phyloP scores from a whole-genome alignment of 2,329 filamentous ascomycete genomes.

The Helminthosporium solani region DNA sequence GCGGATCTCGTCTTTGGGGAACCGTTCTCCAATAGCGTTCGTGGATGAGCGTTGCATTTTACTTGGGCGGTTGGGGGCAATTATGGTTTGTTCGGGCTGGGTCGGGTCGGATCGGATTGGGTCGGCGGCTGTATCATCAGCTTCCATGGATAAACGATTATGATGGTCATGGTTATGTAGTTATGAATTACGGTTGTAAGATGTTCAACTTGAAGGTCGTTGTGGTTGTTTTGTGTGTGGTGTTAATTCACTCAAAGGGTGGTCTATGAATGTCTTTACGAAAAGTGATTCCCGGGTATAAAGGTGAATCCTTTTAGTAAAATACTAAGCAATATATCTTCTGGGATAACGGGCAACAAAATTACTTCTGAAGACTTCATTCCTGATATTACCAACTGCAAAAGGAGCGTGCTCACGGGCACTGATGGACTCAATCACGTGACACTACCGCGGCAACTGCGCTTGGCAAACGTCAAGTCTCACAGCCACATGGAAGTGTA shows the following conservation, averaged over 20 bases:
- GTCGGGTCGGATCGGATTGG: neutral
- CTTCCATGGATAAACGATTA: conserved; percentile 3
- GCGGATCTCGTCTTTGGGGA: neutral
- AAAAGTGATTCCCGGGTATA: too few relatives aligned
- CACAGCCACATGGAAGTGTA: neutral
- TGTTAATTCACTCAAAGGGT: too few relatives aligned
- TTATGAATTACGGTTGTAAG: conserved; percentile 34
- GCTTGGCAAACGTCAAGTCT: conserved; percentile 1
- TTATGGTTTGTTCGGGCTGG: neutral
- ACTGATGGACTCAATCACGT: neutral
- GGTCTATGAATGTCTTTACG: too few relatives aligned
- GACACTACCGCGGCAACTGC: neutral
- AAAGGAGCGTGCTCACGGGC: too few relatives aligned
- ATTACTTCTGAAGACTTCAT: too few relatives aligned
- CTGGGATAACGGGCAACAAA: too few relatives aligned
- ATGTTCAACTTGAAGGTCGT: conserved; percentile 3
- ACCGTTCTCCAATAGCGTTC: too few relatives aligned
- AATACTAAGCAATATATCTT: too few relatives aligned
- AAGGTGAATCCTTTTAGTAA: too few relatives aligned
- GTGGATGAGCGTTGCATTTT: too few relatives aligned
- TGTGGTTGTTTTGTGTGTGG: neutral
- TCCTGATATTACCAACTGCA: too few relatives aligned
- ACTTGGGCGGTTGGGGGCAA: too few relatives aligned
- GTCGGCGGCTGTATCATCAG: conserved; percentile 5
- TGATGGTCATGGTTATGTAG: conserved; percentile 16